Conservation (phyloP, 768 basidiomycete genomes). For the Fomitopsis serialis region DNA sequence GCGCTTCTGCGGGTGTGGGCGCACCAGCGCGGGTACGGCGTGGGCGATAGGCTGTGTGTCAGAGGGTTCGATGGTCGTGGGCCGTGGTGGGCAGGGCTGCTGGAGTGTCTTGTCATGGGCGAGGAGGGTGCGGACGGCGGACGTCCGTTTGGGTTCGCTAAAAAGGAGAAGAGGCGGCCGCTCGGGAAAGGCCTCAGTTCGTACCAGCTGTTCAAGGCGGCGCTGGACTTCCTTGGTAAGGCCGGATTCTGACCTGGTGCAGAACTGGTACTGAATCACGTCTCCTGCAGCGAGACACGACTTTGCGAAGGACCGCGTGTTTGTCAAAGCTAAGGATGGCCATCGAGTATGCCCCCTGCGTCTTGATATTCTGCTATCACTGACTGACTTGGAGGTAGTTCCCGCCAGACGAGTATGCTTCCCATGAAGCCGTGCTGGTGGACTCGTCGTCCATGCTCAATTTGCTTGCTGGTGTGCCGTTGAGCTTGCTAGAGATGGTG, state of each 20-base stretch:
- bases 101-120: conserved; percentile 60
- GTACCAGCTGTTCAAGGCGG: conserved; percentile 86
- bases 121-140: conserved; percentile 44
- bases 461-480: conserved; percentile 67
- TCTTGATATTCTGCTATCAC: conserved; percentile 1
- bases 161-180: conserved; percentile 41
- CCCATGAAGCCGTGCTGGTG: conserved; percentile 58
- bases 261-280: not conserved
- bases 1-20: conserved; percentile 88
- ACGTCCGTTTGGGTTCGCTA: conserved; percentile 17
- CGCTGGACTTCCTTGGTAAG: conserved; percentile 76
- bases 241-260: conserved; percentile 15
- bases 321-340: conserved; percentile 49
- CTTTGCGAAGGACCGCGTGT: conserved; percentile 50
- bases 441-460: conserved; percentile 78
- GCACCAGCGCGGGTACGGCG: conserved; percentile 74
- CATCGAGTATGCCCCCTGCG: conserved; percentile 40
- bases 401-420: conserved; percentile 48
- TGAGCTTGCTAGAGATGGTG: conserved; percentile 76
- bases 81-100: conserved; percentile 60
- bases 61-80: conserved; percentile 69
- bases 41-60: conserved; percentile 50
- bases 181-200: conserved; percentile 82
- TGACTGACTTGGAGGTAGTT: conserved; percentile 37
- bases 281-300: conserved; percentile 58